Evolutionary conservation across 257 asterid genomes (phyloP).

Genomic region (Solanum stenotomum): DNA sequence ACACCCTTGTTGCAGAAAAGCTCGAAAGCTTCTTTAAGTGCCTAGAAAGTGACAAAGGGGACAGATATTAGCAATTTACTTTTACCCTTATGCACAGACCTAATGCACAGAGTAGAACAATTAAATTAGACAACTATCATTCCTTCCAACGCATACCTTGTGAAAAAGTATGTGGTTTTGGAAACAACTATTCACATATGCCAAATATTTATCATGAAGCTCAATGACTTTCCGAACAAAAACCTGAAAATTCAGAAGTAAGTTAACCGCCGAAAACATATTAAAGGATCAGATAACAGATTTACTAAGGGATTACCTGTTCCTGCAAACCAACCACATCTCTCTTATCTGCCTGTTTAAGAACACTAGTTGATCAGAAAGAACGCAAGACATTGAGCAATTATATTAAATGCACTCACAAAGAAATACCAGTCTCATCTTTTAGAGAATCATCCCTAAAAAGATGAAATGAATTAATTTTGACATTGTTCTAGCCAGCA

Average conservation of each 20-base stretch:
- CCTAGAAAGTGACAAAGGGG: slow-evolving; percentile 30
- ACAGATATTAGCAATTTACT: neutral
- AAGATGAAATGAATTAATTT: neutral
- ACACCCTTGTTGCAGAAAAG: slow-evolving; percentile 94
- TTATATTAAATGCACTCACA: neutral
- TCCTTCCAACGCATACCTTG: slow-evolving; percentile 51
- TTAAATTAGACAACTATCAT: neutral
- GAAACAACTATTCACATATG: slow-evolving; percentile 81
- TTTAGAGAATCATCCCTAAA: neutral
- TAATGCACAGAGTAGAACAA: neutral
- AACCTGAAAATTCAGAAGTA: slow-evolving; percentile 36
- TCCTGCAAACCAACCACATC: slow-evolving; percentile 87
- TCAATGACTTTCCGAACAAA: slow-evolving; percentile 89
- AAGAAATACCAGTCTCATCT: neutral
- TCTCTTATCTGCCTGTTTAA: slow-evolving; percentile 79
- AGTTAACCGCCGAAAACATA: slow-evolving; percentile 7
- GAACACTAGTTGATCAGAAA: slow-evolving; percentile 8
- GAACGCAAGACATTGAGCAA: neutral
- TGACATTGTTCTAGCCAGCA: neutral
- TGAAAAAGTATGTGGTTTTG: slow-evolving; percentile 89
- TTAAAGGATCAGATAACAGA: neutral
- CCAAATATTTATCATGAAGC: slow-evolving; percentile 91
- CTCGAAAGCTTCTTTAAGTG: slow-evolving; percentile 97
- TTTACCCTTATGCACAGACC: neutral
- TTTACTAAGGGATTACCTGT: slow-evolving; percentile 42